Evolutionary conservation across 768 basidiomycete genomes (phyloP).

Genomic region (Termitomyces sp.): DNA sequence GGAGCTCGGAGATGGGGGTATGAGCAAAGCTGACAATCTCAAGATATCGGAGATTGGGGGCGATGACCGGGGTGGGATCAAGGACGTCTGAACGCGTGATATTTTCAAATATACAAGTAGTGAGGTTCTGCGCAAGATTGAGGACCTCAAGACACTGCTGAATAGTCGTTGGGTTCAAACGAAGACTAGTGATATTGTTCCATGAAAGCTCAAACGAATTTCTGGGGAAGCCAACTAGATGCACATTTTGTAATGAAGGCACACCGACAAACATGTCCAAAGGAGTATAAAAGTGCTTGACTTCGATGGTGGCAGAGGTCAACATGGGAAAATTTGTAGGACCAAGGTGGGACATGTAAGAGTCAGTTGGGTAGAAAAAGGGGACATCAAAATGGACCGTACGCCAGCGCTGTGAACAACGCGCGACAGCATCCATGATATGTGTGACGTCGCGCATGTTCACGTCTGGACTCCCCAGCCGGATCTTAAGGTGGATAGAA

Average conservation of each 20-base stretch:
- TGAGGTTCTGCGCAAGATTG: conserved; percentile 9
- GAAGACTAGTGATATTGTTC: conserved; percentile 13
- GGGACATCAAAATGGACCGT: conserved; percentile 14
- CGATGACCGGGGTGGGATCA: conserved; percentile 13
- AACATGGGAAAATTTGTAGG: conserved; percentile 11
- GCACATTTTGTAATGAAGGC: conserved; percentile 11
- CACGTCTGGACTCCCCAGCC: neutral
- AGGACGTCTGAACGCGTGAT: conserved; percentile 16
- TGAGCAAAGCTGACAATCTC: conserved; percentile 14
- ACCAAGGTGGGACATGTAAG: conserved; percentile 7
- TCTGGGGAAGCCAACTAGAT: conserved; percentile 11
- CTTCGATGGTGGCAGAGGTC: conserved; percentile 3
- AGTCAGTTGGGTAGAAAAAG: conserved; percentile 11
- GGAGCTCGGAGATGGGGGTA: conserved; percentile 16
- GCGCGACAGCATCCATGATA: conserved; percentile 14
- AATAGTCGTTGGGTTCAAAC: conserved; percentile 14
- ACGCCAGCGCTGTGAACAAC: conserved; percentile 13
- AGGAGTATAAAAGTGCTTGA: conserved; percentile 4
- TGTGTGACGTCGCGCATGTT: conserved; percentile 6
- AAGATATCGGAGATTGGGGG: conserved; percentile 10
- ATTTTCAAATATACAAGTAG: conserved; percentile 14
- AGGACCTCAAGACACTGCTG: conserved; percentile 15
- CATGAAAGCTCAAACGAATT: conserved; percentile 10
- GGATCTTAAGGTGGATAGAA: conserved; percentile 5
- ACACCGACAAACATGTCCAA: conserved; percentile 11